Evolutionary conservation across 352 stramenopile species (phyloP), one percentile per base, ranked within the genome.

Genomic region (Globisporangium okanoganense): DNA sequence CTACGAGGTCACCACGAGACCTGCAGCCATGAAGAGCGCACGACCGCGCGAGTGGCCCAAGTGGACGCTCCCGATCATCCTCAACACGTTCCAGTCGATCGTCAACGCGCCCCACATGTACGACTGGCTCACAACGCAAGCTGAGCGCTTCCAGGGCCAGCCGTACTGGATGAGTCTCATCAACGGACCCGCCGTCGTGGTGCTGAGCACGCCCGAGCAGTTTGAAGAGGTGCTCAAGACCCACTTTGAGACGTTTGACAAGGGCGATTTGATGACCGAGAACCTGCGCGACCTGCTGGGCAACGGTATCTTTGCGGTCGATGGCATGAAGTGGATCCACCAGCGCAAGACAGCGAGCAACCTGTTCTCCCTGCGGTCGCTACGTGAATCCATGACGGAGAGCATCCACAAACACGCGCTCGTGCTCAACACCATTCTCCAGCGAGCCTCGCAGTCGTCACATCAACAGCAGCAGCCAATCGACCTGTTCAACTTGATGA

Each of bases 301-400:
- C 24, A 35, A 69, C 38, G 64, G 64, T 5, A 70, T 70, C 60
- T 69, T 70, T 18, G 64, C 64, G 6, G 58, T 58, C 9, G 64
- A 70, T n/a, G 52, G 58, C 25, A 2, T 3, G 6, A 31, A 38
- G 25, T 87, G 78, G 78, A 35, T 71, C 18, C 51, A 65, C 50
- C 78, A 88, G 58, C 70, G 76, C 20, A 72, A 67, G 48, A 67
- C 67, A 14, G 56, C 58, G 16, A 70, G 57, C 50, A 55, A 60
- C 29, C 49, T 71, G 14, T 76, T 71, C 45, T 62, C 63, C 5
- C 61, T 70, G 24, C 64, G 72, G 4, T 35, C 62, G 22, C 69
- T 78, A 44, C 58, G 61, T 10, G 58, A 75, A 0, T 61, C 62
- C 24, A 76, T 79, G 61, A 56, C 65, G n/a, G 48, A 70, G 27